A percentile compares a stretch with the other conserved stretches of the same genome.
Conservation (phyloP, 306 rosid genomes). For the Begonia peltatifolia region DNA sequence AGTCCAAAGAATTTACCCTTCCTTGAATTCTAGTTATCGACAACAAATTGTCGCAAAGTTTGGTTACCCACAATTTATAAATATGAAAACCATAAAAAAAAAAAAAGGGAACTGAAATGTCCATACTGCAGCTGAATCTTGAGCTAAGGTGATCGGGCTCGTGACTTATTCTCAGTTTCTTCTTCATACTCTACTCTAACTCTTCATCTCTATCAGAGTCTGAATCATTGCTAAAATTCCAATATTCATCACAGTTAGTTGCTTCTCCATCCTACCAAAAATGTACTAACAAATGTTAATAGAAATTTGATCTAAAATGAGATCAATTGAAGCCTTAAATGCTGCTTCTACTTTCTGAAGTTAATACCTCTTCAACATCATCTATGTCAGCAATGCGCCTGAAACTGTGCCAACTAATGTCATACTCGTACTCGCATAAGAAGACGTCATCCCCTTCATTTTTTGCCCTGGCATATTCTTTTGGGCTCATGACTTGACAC, state of each 20-base stretch:
- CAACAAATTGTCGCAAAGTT: neutral
- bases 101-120: slow-evolving; percentile 10
- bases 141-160: slow-evolving; percentile 27
- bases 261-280: slow-evolving; percentile 47
- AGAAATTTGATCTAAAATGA: too few species aligned
- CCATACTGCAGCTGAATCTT: slow-evolving; percentile 70
- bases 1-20: slow-evolving; percentile 75
- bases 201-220: slow-evolving; percentile 68
- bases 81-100: neutral
- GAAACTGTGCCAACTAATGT: slow-evolving; percentile 78
- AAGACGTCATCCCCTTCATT: slow-evolving; percentile 80
- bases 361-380: slow-evolving; percentile 31
- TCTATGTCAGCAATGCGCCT: slow-evolving; percentile 75
- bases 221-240: slow-evolving; percentile 38
- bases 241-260: slow-evolving; percentile 54
- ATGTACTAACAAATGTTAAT: slow-evolving; percentile 8
- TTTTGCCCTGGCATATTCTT: slow-evolving; percentile 56
- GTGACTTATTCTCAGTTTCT: slow-evolving; percentile 27
- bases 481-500: slow-evolving; percentile 60
- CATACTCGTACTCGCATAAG: slow-evolving; percentile 83
- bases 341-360: slow-evolving; percentile 5
- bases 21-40: slow-evolving; percentile 45
- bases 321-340: neutral
- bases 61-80: too few species aligned
- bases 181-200: slow-evolving; percentile 47